Percentiles rank a stretch among this genome's conserved stretches.
Conservation (phyloP, 2,329 filamentous ascomycete genomes). For the Colletotrichum costaricense region DNA sequence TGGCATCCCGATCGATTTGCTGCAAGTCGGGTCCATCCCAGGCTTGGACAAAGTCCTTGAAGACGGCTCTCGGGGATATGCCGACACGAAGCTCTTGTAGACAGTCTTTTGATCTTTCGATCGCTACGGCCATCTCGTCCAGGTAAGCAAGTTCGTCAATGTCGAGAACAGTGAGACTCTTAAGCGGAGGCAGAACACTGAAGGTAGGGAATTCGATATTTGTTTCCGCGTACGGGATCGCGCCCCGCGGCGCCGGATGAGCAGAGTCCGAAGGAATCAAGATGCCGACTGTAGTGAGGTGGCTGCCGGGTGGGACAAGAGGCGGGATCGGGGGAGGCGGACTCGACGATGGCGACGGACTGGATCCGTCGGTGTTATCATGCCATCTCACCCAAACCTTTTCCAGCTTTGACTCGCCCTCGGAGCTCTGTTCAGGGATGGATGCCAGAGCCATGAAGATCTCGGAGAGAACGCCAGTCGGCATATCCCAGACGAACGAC, state of each 20-base stretch:
- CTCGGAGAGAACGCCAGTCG: slow-evolving; percentile 83
- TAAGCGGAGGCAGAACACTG: slow-evolving; percentile 79
- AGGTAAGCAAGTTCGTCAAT: slow-evolving; percentile 86
- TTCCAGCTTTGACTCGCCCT: slow-evolving; percentile 73
- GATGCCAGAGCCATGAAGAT: slow-evolving; percentile 84
- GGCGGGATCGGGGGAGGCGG: slow-evolving; percentile 36
- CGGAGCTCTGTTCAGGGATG: slow-evolving; percentile 69
- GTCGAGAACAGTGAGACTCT: slow-evolving; percentile 80
- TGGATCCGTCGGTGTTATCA: slow-evolving; percentile 70
- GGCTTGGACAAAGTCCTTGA: slow-evolving; percentile 65
- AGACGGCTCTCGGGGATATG: slow-evolving; percentile 64
- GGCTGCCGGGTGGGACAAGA: slow-evolving; percentile 47
- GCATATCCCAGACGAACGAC: slow-evolving; percentile 90
- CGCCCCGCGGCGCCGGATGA: slow-evolving; percentile 47
- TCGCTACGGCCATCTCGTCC: slow-evolving; percentile 83
- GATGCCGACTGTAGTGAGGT: slow-evolving; percentile 55
- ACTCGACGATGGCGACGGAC: slow-evolving; percentile 46
- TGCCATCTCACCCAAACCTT: slow-evolving; percentile 87
- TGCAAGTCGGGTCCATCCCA: slow-evolving; percentile 73
- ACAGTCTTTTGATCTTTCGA: slow-evolving; percentile 74
- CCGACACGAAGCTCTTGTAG: slow-evolving; percentile 80
- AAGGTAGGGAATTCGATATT: slow-evolving; percentile 83
- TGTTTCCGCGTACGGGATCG: slow-evolving; percentile 62
- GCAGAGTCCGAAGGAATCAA: slow-evolving; percentile 44
- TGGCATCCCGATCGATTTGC: slow-evolving; percentile 70